Evolutionary conservation across 1,284 basidiomycete genomes (phyloP).

Genomic region (Sutorius eximius): DNA sequence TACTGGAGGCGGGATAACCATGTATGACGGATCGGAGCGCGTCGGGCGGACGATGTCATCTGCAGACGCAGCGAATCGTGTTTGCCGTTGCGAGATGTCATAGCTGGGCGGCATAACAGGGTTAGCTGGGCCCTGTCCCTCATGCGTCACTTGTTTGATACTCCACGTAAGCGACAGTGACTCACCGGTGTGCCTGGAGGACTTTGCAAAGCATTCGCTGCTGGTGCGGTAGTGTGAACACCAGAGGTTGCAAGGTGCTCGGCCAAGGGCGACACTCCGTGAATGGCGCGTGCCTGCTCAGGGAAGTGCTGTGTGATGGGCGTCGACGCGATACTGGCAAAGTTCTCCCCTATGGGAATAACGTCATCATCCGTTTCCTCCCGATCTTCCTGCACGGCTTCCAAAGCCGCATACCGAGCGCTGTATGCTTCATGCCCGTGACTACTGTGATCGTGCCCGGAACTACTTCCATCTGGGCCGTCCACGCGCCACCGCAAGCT

Average conservation of each 20-base stretch:
- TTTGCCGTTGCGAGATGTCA: slow-evolving; percentile 14
- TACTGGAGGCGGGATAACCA: slow-evolving; percentile 14
- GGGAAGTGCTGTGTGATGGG: slow-evolving; percentile 10
- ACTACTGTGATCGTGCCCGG: slow-evolving; percentile 20
- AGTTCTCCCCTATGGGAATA: slow-evolving; percentile 22
- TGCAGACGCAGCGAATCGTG: neutral
- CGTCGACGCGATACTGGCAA: slow-evolving; percentile 16
- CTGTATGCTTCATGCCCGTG: slow-evolving; percentile 5
- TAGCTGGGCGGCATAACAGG: slow-evolving; percentile 27
- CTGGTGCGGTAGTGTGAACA: neutral
- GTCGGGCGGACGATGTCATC: slow-evolving; percentile 6
- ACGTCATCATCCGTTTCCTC: slow-evolving; percentile 14
- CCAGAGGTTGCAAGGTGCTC: slow-evolving; percentile 1
- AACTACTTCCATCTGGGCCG: slow-evolving; percentile 23
- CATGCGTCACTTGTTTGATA: neutral
- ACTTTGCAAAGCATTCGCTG: neutral
- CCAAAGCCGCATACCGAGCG: slow-evolving; percentile 4
- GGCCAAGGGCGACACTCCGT: slow-evolving; percentile 4
- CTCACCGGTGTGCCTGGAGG: slow-evolving; percentile 19
- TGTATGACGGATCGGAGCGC: neutral
- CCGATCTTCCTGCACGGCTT: slow-evolving; percentile 11
- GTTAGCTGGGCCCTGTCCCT: slow-evolving; percentile 11
- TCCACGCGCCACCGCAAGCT: slow-evolving; percentile 25
- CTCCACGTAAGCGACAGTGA: neutral
- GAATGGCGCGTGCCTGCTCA: slow-evolving; percentile 8